Evolutionary conservation across 495 filamentous ascomycete species (phyloP).

Genomic region (Trichocladium antarcticum): DNA sequence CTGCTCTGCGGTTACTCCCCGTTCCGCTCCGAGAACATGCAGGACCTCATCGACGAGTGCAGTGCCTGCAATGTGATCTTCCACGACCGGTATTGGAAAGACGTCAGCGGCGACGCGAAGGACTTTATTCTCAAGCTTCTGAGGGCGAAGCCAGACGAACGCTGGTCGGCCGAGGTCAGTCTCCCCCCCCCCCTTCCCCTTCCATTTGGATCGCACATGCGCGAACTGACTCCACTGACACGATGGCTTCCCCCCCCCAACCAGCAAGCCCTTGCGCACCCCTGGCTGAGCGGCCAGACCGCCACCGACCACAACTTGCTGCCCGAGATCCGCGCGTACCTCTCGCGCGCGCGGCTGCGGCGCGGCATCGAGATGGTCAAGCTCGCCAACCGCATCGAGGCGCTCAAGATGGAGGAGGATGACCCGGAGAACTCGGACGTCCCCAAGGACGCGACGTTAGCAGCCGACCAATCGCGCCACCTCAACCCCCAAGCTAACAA

Average conservation of each 20-base stretch:
- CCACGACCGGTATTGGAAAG: conserved; percentile 97
- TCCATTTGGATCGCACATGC: too few relatives aligned
- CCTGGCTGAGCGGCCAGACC: conserved; percentile 82
- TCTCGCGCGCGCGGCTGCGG: conserved; percentile 77
- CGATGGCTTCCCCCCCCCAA: neutral
- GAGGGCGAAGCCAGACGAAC: conserved; percentile 63
- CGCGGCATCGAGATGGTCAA: conserved; percentile 96
- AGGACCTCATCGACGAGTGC: conserved; percentile 93
- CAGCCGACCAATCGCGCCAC: conserved; percentile 43
- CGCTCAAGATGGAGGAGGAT: conserved; percentile 91
- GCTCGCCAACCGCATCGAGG: conserved; percentile 91
- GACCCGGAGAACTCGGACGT: conserved; percentile 59
- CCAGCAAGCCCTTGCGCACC: conserved; percentile 73
- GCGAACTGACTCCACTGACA: too few relatives aligned
- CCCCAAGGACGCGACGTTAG: conserved; percentile 50
- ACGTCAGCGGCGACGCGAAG: conserved; percentile 92
- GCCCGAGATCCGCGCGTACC: conserved; percentile 91
- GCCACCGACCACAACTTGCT: conserved; percentile 93
- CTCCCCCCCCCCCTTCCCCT: neutral
- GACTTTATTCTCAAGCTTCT: conserved; percentile 80
- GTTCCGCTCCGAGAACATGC: conserved; percentile 87
- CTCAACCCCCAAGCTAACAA: conserved; percentile 1
- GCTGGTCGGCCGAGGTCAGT: conserved; percentile 64
- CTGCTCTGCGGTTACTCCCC: conserved; percentile 98
- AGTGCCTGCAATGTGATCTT: conserved; percentile 81